A percentile compares a stretch with the other conserved stretches of the same genome.
phyloP scores from a whole-genome alignment of 2,329 filamentous ascomycete genomes.

The Cladosporium oxysporum region DNA sequence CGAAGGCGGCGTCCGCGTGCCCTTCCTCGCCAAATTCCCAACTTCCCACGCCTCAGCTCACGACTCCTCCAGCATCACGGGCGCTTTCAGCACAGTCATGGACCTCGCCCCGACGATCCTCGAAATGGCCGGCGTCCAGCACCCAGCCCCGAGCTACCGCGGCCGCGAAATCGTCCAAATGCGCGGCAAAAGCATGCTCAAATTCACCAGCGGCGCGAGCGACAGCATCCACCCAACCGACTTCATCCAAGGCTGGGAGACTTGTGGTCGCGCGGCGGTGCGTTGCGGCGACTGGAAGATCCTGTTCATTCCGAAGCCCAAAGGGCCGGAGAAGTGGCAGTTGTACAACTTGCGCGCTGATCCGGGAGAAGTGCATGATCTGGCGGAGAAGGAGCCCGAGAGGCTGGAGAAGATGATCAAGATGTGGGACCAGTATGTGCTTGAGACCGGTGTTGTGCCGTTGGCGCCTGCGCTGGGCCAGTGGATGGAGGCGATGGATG shows the following conservation, averaged over 20 bases:
- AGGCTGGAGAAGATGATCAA: conserved; percentile 52
- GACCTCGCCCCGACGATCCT: conserved; percentile 47
- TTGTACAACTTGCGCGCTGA: conserved; percentile 57
- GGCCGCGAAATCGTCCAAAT: conserved; percentile 54
- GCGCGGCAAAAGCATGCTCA: conserved; percentile 52
- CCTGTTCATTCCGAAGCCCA: conserved; percentile 57
- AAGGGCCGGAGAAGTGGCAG: conserved; percentile 59
- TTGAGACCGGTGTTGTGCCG: conserved; percentile 62
- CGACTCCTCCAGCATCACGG: conserved; percentile 44
- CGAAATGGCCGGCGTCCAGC: conserved; percentile 51
- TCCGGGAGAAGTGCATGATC: conserved; percentile 50
- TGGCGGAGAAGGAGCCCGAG: conserved; percentile 43
- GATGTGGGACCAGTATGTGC: conserved; percentile 59
- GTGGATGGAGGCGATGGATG: conserved; percentile 62
- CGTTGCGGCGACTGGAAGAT: conserved; percentile 61
- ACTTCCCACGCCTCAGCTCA: conserved; percentile 25
- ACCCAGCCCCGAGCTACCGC: conserved; percentile 56
- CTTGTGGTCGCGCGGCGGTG: conserved; percentile 56
- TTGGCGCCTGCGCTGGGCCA: conserved; percentile 59
- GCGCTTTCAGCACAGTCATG: conserved; percentile 53
- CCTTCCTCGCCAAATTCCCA: conserved; percentile 50
- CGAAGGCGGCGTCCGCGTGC: conserved; percentile 55
- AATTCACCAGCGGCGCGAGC: conserved; percentile 41
- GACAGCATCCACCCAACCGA: conserved; percentile 52
- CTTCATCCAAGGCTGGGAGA: conserved; percentile 60